A percentile compares a stretch with the other conserved stretches of the same genome.
Evolutionary conservation across 129 eudicot species (phyloP).

Genomic region (Scalesia atractyloides): DNA sequence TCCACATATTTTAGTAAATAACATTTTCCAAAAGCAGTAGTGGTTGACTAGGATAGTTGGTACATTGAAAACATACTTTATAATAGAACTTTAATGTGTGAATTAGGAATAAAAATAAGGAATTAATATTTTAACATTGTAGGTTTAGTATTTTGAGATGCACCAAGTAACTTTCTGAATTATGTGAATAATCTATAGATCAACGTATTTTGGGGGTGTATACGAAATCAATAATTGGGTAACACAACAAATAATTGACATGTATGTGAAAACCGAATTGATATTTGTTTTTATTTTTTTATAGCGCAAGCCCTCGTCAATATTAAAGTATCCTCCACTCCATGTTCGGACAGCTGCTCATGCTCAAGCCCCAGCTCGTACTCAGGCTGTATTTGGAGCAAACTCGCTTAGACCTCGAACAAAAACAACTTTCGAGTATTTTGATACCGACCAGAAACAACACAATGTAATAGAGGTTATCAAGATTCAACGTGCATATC

Average conservation of each 20-base stretch:
- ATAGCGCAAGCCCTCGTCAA: background rate
- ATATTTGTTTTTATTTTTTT: background rate
- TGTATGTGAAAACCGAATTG: too few species aligned
- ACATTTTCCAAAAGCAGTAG: background rate
- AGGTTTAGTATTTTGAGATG: too few species aligned
- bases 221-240: too few species aligned
- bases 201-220: too few species aligned
- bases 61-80: background rate
- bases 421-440: background rate
- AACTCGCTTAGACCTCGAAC: background rate
- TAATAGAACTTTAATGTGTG: background rate
- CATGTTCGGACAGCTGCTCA: background rate
- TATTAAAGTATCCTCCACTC: background rate
- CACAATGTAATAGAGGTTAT: background rate
- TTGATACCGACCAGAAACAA: background rate
- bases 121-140: background rate
- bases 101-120: background rate
- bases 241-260: too few species aligned
- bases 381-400: background rate
- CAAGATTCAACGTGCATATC: conserved; percentile 5
- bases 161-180: too few species aligned
- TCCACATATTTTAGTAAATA: background rate
- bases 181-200: too few species aligned
- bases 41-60: too few species aligned
- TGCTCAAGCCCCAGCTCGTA: too few species aligned